phyloP scores from a whole-genome alignment of 164 flowering plant species.

The Piper betle region DNA sequence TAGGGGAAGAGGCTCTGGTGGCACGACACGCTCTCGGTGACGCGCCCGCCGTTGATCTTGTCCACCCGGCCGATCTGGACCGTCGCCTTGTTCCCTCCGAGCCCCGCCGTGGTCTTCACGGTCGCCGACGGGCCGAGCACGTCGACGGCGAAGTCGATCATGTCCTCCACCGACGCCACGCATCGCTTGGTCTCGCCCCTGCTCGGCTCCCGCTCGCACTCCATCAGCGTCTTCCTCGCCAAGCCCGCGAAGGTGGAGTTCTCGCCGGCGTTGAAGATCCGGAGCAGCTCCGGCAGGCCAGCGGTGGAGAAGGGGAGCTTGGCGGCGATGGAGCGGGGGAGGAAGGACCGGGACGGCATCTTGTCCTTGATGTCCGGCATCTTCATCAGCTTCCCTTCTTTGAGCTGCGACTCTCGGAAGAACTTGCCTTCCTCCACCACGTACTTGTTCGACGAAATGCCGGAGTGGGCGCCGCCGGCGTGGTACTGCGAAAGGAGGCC shows the following conservation, averaged over 20 bases:
- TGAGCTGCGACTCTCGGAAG: conserved; percentile 62
- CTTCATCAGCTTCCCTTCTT: conserved; percentile 42
- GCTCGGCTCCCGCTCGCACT: conserved; percentile 75
- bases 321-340: conserved; percentile 47
- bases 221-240: conserved; percentile 30
- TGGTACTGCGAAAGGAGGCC: conserved; percentile 30
- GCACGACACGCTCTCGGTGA: conserved; percentile 69
- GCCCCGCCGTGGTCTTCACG: conserved; percentile 51
- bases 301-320: conserved; percentile 58
- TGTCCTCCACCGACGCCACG: conserved; percentile 68
- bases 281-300: conserved; percentile 18
- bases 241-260: conserved; percentile 37
- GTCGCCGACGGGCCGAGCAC: conserved; percentile 40
- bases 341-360: conserved; percentile 80
- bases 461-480: neutral
- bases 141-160: conserved; percentile 72
- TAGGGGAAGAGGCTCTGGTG: conserved; percentile 83
- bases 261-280: conserved; percentile 38
- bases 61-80: conserved; percentile 56
- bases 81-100: conserved; percentile 36
- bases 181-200: conserved; percentile 76
- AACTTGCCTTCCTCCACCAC: conserved; percentile 70
- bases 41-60: conserved; percentile 59
- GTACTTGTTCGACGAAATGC: conserved; percentile 23
- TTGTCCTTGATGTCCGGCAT: conserved; percentile 80